phyloP scores from a whole-genome alignment of 169 alveolate species.

The Plasmodium ovale region DNA sequence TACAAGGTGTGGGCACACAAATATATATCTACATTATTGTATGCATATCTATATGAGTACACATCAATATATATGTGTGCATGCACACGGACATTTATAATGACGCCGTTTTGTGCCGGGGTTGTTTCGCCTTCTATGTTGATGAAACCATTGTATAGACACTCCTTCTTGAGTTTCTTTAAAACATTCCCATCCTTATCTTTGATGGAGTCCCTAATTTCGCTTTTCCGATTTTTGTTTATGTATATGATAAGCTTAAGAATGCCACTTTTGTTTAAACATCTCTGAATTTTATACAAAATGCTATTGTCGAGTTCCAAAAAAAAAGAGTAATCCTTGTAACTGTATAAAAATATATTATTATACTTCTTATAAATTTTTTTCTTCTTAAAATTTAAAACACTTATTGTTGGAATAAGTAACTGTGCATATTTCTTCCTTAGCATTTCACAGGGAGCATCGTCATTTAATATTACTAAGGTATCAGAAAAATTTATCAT shows the following conservation, averaged over 20 bases:
- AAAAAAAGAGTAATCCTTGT: constrained; percentile 37
- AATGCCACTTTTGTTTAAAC: constrained; percentile 56
- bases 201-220: not conserved
- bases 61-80: not conserved
- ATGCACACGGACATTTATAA: constrained; percentile 42
- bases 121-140: constrained; percentile 31
- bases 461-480: constrained; percentile 62
- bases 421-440: constrained; percentile 41
- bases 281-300: constrained; percentile 42
- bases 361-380: constrained; percentile 41
- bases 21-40: not conserved
- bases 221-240: not conserved
- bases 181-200: constrained; percentile 1
- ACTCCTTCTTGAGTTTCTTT: constrained; percentile 39
- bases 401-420: constrained; percentile 65
- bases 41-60: not conserved
- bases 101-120: constrained; percentile 42
- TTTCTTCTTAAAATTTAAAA: constrained; percentile 31
- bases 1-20: not conserved
- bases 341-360: constrained; percentile 52
- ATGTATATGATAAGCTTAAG: constrained; percentile 28
- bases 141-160: constrained; percentile 55
- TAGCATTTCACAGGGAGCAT: constrained; percentile 57
- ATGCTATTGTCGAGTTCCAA: constrained; percentile 56
- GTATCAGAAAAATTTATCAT: constrained; percentile 59